Percentiles rank a stretch among this genome's conserved stretches.
Evolutionary conservation across 1,139 yeast species (phyloP).

Genomic region (Geotrichum histeridarum): DNA sequence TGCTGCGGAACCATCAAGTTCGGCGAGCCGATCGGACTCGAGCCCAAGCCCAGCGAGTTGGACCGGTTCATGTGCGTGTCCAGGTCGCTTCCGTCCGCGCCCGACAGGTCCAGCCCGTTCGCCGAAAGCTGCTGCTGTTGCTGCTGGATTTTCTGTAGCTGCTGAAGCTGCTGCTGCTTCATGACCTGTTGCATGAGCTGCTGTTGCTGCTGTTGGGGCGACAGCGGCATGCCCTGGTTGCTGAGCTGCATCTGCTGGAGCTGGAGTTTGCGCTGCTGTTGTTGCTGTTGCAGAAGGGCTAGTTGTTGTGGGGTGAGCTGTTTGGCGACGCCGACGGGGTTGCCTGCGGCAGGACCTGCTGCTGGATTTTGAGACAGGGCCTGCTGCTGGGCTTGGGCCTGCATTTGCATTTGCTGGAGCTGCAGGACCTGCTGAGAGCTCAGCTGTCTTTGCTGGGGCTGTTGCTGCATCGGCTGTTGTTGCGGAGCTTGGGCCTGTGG

Average conservation of each 20-base stretch:
- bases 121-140: slow-evolving; percentile 8
- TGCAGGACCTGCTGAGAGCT: slow-evolving; percentile 15
- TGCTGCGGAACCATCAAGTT: neutral
- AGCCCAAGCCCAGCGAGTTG: slow-evolving; percentile 1
- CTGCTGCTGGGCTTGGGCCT: slow-evolving; percentile 17
- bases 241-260: neutral
- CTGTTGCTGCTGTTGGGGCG: slow-evolving; percentile 14
- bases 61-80: neutral
- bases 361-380: slow-evolving; percentile 2
- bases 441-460: slow-evolving; percentile 29
- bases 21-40: slow-evolving; percentile 6
- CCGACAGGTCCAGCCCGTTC: neutral
- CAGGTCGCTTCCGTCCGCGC: neutral
- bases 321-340: neutral
- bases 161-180: slow-evolving; percentile 4
- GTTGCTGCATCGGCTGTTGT: slow-evolving; percentile 27
- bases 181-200: slow-evolving; percentile 5
- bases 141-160: slow-evolving; percentile 4
- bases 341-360: neutral
- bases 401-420: slow-evolving; percentile 24
- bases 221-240: slow-evolving; percentile 6
- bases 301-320: neutral
- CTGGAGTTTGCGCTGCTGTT: slow-evolving; percentile 7
- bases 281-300: slow-evolving; percentile 2
- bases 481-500: slow-evolving; percentile 21